Evolutionary conservation across 176 grass and related monocot species (phyloP).

Genomic region (Cenchrus fungigraminus): DNA sequence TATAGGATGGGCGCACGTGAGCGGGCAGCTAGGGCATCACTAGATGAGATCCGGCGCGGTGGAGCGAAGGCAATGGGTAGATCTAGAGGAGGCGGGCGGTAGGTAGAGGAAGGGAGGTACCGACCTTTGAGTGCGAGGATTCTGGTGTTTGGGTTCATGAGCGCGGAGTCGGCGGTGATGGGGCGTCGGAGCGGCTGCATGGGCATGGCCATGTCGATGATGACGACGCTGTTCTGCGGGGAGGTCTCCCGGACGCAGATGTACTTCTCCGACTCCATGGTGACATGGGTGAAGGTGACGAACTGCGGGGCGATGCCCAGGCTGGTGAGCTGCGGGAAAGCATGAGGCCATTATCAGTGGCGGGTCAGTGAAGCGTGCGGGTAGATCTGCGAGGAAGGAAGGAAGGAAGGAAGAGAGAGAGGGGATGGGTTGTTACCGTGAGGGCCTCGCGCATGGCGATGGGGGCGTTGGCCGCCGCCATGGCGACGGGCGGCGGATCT

Average conservation of each 20-base stretch:
- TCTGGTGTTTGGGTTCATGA: slow-evolving; percentile 96
- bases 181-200: slow-evolving; percentile 88
- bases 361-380: slow-evolving; percentile 26
- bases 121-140: slow-evolving; percentile 98
- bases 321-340: slow-evolving; percentile 72
- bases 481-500: slow-evolving; percentile 53
- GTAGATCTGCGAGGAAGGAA: background rate
- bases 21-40: background rate
- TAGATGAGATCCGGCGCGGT: background rate
- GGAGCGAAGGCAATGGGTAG: background rate
- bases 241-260: slow-evolving; percentile 98
- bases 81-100: slow-evolving; percentile 23
- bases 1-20: background rate
- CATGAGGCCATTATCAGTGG: background rate
- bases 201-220: slow-evolving; percentile 97
- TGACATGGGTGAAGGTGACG: slow-evolving; percentile 98
- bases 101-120: background rate
- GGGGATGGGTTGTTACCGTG: slow-evolving; percentile 56
- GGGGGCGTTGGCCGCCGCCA: slow-evolving; percentile 97
- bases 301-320: slow-evolving; percentile 95
- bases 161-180: slow-evolving; percentile 76
- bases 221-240: slow-evolving; percentile 96
- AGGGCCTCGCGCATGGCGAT: slow-evolving; percentile 94
- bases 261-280: slow-evolving; percentile 99
- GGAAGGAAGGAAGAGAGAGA: too few relatives aligned